A percentile compares a stretch with the other conserved stretches of the same genome.
These are phyloP conservation scores for Magnolia changhungtana DNA, from an alignment of 164 flowering plant genomes.

Conservation along the genomic window DNA sequence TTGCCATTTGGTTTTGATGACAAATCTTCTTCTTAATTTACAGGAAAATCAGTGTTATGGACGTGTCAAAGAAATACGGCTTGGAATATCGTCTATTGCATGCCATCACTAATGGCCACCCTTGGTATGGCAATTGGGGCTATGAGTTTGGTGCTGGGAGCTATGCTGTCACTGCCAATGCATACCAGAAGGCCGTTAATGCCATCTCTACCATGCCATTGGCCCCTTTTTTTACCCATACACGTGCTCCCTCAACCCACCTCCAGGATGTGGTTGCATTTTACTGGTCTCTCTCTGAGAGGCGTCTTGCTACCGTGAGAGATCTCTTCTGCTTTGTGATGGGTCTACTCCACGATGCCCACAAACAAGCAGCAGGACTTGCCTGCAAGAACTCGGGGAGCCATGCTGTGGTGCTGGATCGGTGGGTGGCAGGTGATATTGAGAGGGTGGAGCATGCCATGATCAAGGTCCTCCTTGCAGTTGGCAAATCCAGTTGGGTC, in stretches of 20 bases:
- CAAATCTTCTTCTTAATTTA: not conserved
- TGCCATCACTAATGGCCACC: slow-evolving; percentile 57
- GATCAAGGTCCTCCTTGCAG: slow-evolving; percentile 64
- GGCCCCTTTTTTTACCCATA: slow-evolving; percentile 34
- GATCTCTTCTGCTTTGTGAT: slow-evolving; percentile 58
- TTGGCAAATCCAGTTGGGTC: slow-evolving; percentile 57
- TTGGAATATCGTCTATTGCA: slow-evolving; percentile 72
- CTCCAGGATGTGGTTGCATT: slow-evolving; percentile 49
- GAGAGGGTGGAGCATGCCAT: slow-evolving; percentile 57
- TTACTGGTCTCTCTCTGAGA: slow-evolving; percentile 59
- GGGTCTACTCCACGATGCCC: slow-evolving; percentile 37
- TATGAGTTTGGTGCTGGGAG: slow-evolving; percentile 82
- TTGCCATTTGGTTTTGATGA: not conserved
- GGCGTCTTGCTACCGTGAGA: slow-evolving; percentile 39
- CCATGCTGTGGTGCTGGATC: slow-evolving; percentile 20
- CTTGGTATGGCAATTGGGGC: slow-evolving; percentile 94
- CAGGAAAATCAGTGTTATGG: slow-evolving; percentile 88
- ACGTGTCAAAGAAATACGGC: slow-evolving; percentile 78
- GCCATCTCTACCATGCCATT: slow-evolving; percentile 49
- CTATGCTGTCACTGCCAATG: slow-evolving; percentile 52
- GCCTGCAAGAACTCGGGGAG: slow-evolving; percentile 22
- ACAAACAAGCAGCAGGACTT: slow-evolving; percentile 17
- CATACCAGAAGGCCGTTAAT: slow-evolving; percentile 49
- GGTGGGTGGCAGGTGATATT: slow-evolving; percentile 55
- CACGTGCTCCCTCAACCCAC: slow-evolving; percentile 31